A percentile compares a stretch with the other conserved stretches of the same genome.
These are phyloP conservation scores for Fraxinus velutina DNA, from an alignment of 305 asterid species.

Conservation along the genomic window DNA sequence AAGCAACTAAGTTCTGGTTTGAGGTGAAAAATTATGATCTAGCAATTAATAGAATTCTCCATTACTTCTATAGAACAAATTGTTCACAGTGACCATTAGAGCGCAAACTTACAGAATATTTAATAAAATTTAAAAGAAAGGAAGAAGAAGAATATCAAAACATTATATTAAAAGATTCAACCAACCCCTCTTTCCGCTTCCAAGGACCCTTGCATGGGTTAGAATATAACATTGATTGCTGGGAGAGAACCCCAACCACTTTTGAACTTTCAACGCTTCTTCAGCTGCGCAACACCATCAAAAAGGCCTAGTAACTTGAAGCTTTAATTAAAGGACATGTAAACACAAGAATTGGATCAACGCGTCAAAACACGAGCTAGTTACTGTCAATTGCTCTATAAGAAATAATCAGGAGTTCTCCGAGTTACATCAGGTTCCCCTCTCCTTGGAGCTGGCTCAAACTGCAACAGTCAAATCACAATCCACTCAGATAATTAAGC, in stretches of 20 bases:
- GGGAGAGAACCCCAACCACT: conserved; percentile 28
- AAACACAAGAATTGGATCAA: conserved; percentile 30
- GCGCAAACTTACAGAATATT: neutral
- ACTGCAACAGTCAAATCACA: conserved; percentile 38
- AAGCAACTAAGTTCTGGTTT: neutral
- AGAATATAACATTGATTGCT: conserved; percentile 34
- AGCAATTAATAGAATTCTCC: conserved; percentile 15
- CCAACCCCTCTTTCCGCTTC: conserved; percentile 33
- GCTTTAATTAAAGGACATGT: conserved; percentile 18
- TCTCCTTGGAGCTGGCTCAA: conserved; percentile 93
- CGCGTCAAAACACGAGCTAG: conserved; percentile 24
- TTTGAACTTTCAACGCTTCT: conserved; percentile 25
- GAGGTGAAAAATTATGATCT: neutral
- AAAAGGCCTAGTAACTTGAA: conserved; percentile 23
- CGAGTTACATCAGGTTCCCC: conserved; percentile 89
- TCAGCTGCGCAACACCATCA: conserved; percentile 27
- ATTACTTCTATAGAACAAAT: conserved; percentile 29
- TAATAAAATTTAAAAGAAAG: neutral
- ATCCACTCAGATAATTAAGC: neutral
- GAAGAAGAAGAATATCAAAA: conserved; percentile 24
- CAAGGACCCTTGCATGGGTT: conserved; percentile 33
- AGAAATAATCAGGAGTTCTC: conserved; percentile 86
- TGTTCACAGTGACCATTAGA: neutral
- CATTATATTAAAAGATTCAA: conserved; percentile 26
- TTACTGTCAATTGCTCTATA: conserved; percentile 40